phyloP scores from a whole-genome alignment of 2,329 filamentous ascomycete species.

The Seiridium cupressi region DNA sequence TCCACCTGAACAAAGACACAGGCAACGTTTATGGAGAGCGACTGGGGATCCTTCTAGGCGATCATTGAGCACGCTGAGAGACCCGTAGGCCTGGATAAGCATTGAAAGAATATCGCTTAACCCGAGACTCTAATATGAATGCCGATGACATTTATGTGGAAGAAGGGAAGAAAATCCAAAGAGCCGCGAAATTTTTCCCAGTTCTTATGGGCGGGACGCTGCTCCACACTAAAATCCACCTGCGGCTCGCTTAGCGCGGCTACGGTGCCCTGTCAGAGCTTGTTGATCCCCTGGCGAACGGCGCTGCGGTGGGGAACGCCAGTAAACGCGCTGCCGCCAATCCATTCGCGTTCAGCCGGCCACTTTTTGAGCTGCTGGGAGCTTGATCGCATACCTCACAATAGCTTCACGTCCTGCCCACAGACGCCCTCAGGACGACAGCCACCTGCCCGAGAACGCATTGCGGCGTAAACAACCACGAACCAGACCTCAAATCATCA shows the following conservation, averaged over 20 bases:
- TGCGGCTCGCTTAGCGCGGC: conserved; percentile 5
- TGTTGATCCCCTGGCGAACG: not conserved
- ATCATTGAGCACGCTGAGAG: conserved; percentile 96
- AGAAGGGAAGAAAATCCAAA: conserved; percentile 24
- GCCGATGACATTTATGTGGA: conserved; percentile 75
- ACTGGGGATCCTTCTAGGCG: conserved; percentile 74
- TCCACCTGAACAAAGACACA: conserved; percentile 37
- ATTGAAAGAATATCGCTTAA: conserved; percentile 72
- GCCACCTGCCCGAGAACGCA: too few species aligned
- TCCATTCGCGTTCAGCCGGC: not conserved
- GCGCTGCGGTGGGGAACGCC: not conserved
- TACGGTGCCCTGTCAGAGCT: not conserved
- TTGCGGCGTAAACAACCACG: too few species aligned
- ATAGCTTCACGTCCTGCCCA: not conserved
- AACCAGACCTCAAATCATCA: too few species aligned
- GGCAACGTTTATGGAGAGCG: conserved; percentile 72
- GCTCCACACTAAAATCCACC: not conserved
- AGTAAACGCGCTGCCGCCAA: not conserved
- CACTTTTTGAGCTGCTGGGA: conserved; percentile 4
- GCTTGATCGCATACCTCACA: not conserved
- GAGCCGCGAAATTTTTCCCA: conserved; percentile 1
- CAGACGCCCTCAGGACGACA: not conserved
- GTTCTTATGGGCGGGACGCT: not conserved
- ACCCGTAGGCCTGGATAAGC: conserved; percentile 84
- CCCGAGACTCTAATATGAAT: conserved; percentile 99